Conservation (phyloP, 768 basidiomycete genomes). For the Mycena polygramma region DNA sequence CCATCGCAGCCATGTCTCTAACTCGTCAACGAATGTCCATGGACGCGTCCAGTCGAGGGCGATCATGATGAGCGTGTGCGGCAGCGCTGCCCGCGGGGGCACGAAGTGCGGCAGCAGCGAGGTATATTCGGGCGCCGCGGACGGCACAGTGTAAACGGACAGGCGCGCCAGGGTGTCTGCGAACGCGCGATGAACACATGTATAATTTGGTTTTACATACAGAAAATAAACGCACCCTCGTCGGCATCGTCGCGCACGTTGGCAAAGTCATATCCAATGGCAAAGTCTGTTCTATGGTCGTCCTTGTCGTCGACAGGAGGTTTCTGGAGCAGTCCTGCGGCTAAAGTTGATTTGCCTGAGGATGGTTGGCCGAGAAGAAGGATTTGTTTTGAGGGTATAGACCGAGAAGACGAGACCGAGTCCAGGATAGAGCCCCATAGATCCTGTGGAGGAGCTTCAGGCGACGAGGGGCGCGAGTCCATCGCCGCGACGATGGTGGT, state of each 20-base stretch:
- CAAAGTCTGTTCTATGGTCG: conserved; percentile 78
- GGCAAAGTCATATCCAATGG: conserved; percentile 92
- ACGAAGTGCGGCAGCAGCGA: conserved; percentile 83
- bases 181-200: conserved; percentile 16
- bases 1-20: conserved; percentile 89
- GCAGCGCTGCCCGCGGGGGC: conserved; percentile 74
- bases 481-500: conserved; percentile 6
- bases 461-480: conserved; percentile 73
- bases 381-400: conserved; percentile 89
- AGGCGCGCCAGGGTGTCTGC: conserved; percentile 90
- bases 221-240: conserved; percentile 74
- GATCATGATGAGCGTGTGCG: conserved; percentile 85
- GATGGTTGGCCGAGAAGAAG: conserved; percentile 85
- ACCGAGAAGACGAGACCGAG: conserved; percentile 84
- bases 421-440: conserved; percentile 95
- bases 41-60: conserved; percentile 96
- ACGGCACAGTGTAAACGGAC: conserved; percentile 93
- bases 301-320: conserved; percentile 69
- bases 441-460: conserved; percentile 81
- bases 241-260: conserved; percentile 94
- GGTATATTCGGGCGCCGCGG: conserved; percentile 78
- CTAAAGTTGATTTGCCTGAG: conserved; percentile 83
- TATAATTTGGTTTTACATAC: conserved; percentile 7
- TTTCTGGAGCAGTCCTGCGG: conserved; percentile 80
- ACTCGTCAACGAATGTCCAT: conserved; percentile 89